These are phyloP conservation scores for Trichoderma erinaceum DNA, from an alignment of 495 filamentous ascomycete species.

Conservation along the genomic window DNA sequence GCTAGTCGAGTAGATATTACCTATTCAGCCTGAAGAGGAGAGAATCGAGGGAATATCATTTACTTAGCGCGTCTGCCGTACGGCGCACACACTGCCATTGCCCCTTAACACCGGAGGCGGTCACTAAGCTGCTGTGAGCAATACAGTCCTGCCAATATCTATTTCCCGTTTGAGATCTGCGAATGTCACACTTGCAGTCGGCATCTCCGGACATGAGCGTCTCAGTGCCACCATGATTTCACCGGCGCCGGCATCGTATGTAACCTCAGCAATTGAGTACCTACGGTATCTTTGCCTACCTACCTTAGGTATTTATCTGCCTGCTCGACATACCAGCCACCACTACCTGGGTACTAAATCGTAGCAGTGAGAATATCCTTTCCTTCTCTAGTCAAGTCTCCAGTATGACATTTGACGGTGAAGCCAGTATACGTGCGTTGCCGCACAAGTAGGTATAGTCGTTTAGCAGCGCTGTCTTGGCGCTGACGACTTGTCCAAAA, in stretches of 20 bases:
- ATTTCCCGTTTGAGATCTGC: neutral
- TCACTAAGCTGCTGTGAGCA: neutral
- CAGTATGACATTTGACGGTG: neutral
- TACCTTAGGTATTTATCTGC: no score
- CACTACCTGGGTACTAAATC: no score
- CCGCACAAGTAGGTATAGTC: neutral
- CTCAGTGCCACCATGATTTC: neutral
- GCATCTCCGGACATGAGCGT: slow-evolving; percentile 3
- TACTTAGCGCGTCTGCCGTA: neutral
- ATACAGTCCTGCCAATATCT: neutral
- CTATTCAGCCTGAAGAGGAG: neutral
- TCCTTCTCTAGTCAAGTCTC: slow-evolving; percentile 1
- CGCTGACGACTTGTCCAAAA: neutral
- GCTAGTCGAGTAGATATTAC: neutral
- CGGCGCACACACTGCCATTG: neutral
- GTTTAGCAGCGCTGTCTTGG: neutral
- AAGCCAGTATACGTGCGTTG: neutral
- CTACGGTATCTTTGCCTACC: neutral
- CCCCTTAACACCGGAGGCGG: slow-evolving; percentile 7
- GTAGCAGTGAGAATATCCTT: neutral
- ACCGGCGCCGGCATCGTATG: neutral
- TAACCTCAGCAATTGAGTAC: neutral
- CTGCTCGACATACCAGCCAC: neutral
- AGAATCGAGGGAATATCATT: neutral
- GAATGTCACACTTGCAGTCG: slow-evolving; percentile 11